phyloP scores from a whole-genome alignment of 371 early-diverging fungal genomes.

The Mucor mucedo region DNA sequence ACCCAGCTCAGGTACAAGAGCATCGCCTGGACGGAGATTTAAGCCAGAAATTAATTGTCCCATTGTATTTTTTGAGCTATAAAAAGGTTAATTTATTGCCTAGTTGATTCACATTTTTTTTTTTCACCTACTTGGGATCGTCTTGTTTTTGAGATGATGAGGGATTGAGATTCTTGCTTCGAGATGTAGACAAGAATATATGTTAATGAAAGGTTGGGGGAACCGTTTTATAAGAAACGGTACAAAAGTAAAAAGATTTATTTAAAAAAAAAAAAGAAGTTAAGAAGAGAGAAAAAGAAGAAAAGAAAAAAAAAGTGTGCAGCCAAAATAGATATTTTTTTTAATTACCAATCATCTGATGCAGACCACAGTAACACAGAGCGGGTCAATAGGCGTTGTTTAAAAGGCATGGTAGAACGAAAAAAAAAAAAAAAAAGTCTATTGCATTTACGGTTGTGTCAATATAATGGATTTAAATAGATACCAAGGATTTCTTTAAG shows the following conservation, averaged over 20 bases:
- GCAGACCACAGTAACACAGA: not conserved
- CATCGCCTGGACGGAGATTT: constrained; percentile 45
- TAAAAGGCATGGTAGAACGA: not conserved
- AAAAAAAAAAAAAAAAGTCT: no score
- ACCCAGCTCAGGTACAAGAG: constrained; percentile 54
- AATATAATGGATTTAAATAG: no score
- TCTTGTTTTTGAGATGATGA: constrained; percentile 3
- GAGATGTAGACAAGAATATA: not conserved
- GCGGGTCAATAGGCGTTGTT: not conserved
- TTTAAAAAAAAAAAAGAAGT: not conserved
- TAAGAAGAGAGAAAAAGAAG: not conserved
- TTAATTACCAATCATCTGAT: constrained; percentile 5
- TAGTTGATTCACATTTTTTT: not conserved
- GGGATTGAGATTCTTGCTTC: not conserved
- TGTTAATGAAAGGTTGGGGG: constrained; percentile 15
- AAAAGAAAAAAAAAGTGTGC: not conserved
- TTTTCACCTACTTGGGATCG: not conserved
- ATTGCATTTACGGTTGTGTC: no score
- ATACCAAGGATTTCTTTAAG: not conserved
- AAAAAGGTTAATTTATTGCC: not conserved
- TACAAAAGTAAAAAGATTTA: not conserved
- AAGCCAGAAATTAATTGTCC: constrained; percentile 52
- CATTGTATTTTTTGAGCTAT: constrained; percentile 23
- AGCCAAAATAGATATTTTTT: not conserved
- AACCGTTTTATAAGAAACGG: constrained; percentile 3